Evolutionary conservation across 2,329 filamentous ascomycete species (phyloP).

Genomic region (Venturia carpophila): DNA sequence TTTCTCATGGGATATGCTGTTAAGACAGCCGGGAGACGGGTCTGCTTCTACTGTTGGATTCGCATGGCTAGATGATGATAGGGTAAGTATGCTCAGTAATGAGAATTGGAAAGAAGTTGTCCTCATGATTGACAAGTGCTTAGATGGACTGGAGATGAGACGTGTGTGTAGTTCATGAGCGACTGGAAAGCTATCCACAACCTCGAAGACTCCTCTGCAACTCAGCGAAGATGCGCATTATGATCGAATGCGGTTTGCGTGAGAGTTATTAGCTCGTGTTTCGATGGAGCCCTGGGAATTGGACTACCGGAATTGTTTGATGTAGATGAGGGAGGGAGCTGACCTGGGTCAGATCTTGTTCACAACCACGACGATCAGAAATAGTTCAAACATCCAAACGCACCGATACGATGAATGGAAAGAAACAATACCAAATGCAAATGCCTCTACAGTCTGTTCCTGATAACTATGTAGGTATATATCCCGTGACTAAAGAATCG

Average conservation of each 20-base stretch:
- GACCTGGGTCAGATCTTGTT: too few relatives aligned
- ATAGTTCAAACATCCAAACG: too few relatives aligned
- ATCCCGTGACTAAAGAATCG: slow-evolving; percentile 46
- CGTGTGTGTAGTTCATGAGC: neutral
- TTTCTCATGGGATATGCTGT: neutral
- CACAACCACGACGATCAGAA: too few relatives aligned
- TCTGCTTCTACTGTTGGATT: neutral
- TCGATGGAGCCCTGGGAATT: neutral
- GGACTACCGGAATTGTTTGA: neutral
- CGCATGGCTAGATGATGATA: neutral
- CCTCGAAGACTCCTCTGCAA: neutral
- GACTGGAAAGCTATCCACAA: neutral
- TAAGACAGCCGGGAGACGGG: neutral
- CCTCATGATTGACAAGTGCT: neutral
- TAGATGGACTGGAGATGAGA: neutral
- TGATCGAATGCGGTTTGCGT: neutral
- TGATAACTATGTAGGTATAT: neutral
- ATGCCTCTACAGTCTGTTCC: too few relatives aligned
- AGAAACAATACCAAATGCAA: too few relatives aligned
- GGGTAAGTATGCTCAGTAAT: slow-evolving; percentile 6
- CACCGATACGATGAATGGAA: too few relatives aligned
- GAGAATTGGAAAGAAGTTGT: neutral
- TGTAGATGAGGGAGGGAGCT: neutral
- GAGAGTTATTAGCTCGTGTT: slow-evolving; percentile 4
- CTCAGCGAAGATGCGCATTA: neutral